Base-by-base conservation (phyloP, 1,139 yeast genomes). In the Candida dubliniensis region DNA sequence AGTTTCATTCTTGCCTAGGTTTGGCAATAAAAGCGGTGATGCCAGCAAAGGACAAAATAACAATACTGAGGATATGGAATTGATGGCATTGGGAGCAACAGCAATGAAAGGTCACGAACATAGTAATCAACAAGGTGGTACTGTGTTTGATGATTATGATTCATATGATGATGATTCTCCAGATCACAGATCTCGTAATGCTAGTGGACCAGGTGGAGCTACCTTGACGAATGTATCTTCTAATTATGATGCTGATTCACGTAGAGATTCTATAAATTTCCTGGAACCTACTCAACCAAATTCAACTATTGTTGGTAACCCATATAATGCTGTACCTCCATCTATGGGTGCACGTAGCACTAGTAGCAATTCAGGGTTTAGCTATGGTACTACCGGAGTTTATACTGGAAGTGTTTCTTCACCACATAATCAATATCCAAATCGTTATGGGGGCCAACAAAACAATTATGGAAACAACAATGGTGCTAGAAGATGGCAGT, bases 21-120 rank as follows among this genome's bases (percentile, higher is more conserved):
- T 72, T 52, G 85, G 83, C 51, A 81, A 84, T 53, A 72, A 76
- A 53, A 71, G 73, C 3, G 66, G 65, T 36, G 44, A 40, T 18
- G 47, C 45, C 24, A 49, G 47, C 14, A 74, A 76, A 30, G 66
- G 64, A 23, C 34, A 12, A 18, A 37, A 40, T 13, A 34, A 34
- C n/a, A 13, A 11, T 9, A 76, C 72, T 43, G 82, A 77, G 41
- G 89, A 84, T 53, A 78, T 87, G 52, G 97, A 90, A 66, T 76
- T 91, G 51, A 83, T 85, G 65, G 97, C 95, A 3, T 75, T 91
- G 50, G 96, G 96, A 43, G 93, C 87, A 29, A 82, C 95, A 13
- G 96, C 95, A 3, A 80, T 89, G 79, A 87, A 80, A 56, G 89
- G 91, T 8, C 89, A 84, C 60, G 89, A 78, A 47, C 70, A 71